Percentiles rank a stretch among this genome's conserved stretches.
Evolutionary conservation across 2,329 filamentous ascomycete species (phyloP).

Genomic region (Xylariaceae sp.): DNA sequence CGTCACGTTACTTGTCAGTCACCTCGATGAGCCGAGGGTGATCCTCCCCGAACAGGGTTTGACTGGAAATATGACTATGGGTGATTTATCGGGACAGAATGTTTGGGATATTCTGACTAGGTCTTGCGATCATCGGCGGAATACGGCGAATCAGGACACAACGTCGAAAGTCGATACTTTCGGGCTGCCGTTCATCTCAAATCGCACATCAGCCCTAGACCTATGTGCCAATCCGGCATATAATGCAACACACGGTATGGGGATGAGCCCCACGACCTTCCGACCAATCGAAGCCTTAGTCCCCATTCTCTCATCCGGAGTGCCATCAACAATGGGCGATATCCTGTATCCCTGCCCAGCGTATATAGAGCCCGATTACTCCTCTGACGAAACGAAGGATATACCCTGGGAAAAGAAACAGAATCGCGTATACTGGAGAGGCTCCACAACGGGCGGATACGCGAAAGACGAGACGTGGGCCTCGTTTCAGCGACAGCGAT

Average conservation of each 20-base stretch:
- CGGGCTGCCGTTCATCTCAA: conserved; percentile 35
- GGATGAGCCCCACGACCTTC: conserved; percentile 42
- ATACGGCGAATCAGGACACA: not conserved
- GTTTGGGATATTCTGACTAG: conserved; percentile 32
- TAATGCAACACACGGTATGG: conserved; percentile 40
- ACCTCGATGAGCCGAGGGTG: conserved; percentile 45
- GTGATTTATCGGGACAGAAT: conserved; percentile 25
- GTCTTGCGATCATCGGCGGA: conserved; percentile 21
- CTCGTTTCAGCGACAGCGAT: conserved; percentile 45
- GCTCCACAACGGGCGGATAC: conserved; percentile 50
- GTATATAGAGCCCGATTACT: conserved; percentile 41
- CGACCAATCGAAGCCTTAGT: conserved; percentile 36
- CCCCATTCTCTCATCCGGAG: conserved; percentile 45
- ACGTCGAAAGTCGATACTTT: conserved; percentile 11
- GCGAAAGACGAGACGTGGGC: conserved; percentile 35
- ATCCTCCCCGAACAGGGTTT: conserved; percentile 25
- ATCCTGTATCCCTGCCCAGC: conserved; percentile 50
- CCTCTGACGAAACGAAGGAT: conserved; percentile 40
- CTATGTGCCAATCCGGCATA: conserved; percentile 45
- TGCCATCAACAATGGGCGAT: conserved; percentile 46
- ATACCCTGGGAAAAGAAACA: conserved; percentile 45
- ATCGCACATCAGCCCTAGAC: conserved; percentile 28
- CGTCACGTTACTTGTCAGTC: conserved; percentile 42
- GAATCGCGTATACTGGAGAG: conserved; percentile 54
- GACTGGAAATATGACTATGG: conserved; percentile 16